Base-by-base conservation (phyloP, 106 monocot species). In the Dendrobium officinale region DNA sequence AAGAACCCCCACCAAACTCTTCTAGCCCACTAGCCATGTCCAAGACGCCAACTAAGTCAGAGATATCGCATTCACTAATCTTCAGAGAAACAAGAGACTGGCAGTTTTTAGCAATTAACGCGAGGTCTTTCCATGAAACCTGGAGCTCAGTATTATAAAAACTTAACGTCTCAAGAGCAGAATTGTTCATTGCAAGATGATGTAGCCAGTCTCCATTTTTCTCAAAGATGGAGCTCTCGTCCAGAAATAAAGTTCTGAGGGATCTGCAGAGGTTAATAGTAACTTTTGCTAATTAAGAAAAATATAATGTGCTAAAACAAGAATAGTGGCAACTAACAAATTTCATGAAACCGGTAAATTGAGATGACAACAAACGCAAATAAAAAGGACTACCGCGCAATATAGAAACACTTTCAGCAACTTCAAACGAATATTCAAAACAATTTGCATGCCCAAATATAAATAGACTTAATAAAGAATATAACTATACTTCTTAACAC, bases 1-100 rank as follows among this genome's bases (percentile, higher is more conserved):
- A 92, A 22, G 91, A 89, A 19, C 98, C 98, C 42, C 98, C 98
- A 74, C 88, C 81, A 83, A 99, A 99, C 73, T 99, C 98, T 84
- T 93, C 92, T 72, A 99, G 76, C 20, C 83, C 67, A 26, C 48
- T 84, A 22, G 98, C 91, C 9, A 78, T 27, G 45, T 72, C 68
- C 73, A 99, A 99, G 72, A 99, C 86, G 4, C 72, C 83, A 49
- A 85, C 82, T 10, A 99, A 81, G 44, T 93, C 82, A 13, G 88
- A 85, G 70, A 99, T 68, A 79, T 95, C 91, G 40, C 85, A 84
- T 17, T 99, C 98, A 55, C 92, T 88, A 33, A 95, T 93, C 87
- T 95, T 92, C 17, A 99, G 76, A 7, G 95, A 90, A 18, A 85
- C 72, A 78, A 99, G 75, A 8, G 83, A 91, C n/a, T 4, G 81